Conservation (phyloP, 495 filamentous ascomycete genomes). For the Endocarpon pusillum region DNA sequence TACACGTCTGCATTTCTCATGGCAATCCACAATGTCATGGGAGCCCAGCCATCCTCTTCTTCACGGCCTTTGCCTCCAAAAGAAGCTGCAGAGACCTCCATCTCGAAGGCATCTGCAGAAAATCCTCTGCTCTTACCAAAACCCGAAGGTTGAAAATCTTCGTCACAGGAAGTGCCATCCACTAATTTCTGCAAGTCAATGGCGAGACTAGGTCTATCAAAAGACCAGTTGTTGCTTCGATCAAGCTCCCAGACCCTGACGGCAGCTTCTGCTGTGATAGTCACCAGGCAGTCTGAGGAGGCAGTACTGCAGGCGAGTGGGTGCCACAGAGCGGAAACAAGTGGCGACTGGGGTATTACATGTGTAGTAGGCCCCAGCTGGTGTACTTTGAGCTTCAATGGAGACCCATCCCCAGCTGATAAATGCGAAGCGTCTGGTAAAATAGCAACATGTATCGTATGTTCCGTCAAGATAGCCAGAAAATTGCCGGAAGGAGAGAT, state of each 20-base stretch:
- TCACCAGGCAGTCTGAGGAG: conserved; percentile 47
- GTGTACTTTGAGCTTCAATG: conserved; percentile 63
- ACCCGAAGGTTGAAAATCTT: conserved; percentile 55
- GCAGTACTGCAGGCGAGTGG: conserved; percentile 56
- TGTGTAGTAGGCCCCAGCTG: conserved; percentile 79
- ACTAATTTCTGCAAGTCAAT: conserved; percentile 70
- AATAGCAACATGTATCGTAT: conserved; percentile 68
- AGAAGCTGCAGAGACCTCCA: conserved; percentile 73
- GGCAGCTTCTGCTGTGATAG: conserved; percentile 67
- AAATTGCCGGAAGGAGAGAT: conserved; percentile 65
- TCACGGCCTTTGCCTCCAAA: conserved; percentile 51
- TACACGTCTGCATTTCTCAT: conserved; percentile 83
- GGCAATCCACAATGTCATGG: conserved; percentile 83
- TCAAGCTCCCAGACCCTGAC: conserved; percentile 81
- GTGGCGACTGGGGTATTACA: conserved; percentile 59
- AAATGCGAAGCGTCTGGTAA: conserved; percentile 63
- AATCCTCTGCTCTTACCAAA: conserved; percentile 61
- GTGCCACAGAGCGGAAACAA: conserved; percentile 73
- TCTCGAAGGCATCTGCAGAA: conserved; percentile 66
- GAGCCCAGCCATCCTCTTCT: conserved; percentile 62
- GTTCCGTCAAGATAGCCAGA: conserved; percentile 64
- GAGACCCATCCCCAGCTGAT: conserved; percentile 37
- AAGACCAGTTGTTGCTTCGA: conserved; percentile 60
- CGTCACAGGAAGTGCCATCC: conserved; percentile 55
- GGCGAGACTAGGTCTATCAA: conserved; percentile 61